These are phyloP conservation scores for Pleurotus platypus DNA, from an alignment of 768 basidiomycete species.

Conservation along the genomic window DNA sequence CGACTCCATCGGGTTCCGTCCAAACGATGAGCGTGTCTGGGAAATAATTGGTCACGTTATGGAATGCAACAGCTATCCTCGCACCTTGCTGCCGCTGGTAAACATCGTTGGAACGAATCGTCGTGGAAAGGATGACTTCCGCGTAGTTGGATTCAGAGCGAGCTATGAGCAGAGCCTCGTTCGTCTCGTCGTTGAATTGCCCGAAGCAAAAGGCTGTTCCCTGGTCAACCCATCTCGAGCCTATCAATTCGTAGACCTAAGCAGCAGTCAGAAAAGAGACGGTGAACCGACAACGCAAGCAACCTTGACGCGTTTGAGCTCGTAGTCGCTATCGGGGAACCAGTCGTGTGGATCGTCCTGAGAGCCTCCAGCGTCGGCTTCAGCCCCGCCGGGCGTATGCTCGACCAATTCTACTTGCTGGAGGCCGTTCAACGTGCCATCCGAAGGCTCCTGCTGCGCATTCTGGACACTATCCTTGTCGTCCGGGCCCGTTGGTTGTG, in stretches of 20 bases:
- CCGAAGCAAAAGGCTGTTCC: conserved; percentile 97
- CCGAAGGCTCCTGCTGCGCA: conserved; percentile 33
- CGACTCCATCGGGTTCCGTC: conserved; percentile 93
- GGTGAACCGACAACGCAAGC: conserved; percentile 9
- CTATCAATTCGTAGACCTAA: conserved; percentile 93
- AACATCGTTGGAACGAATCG: conserved; percentile 78
- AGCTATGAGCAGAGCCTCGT: conserved; percentile 81
- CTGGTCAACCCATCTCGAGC: conserved; percentile 90
- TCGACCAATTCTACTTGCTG: conserved; percentile 46
- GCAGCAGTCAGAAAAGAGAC: neutral
- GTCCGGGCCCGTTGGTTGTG: neutral
- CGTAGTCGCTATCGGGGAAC: conserved; percentile 62
- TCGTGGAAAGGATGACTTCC: conserved; percentile 73
- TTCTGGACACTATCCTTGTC: conserved; percentile 14
- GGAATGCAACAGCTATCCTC: conserved; percentile 18
- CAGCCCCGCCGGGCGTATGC: conserved; percentile 29
- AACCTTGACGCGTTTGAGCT: conserved; percentile 85
- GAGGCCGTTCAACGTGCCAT: conserved; percentile 29
- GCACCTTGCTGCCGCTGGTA: conserved; percentile 85
- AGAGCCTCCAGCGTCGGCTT: conserved; percentile 30
- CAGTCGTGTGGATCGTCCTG: conserved; percentile 61
- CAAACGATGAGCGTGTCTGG: conserved; percentile 97
- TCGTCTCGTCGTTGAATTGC: conserved; percentile 72
- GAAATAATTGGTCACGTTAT: conserved; percentile 8
- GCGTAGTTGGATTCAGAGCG: conserved; percentile 72